phyloP scores from a whole-genome alignment of 371 early-diverging fungal genomes.

The Mortierella sp. region DNA sequence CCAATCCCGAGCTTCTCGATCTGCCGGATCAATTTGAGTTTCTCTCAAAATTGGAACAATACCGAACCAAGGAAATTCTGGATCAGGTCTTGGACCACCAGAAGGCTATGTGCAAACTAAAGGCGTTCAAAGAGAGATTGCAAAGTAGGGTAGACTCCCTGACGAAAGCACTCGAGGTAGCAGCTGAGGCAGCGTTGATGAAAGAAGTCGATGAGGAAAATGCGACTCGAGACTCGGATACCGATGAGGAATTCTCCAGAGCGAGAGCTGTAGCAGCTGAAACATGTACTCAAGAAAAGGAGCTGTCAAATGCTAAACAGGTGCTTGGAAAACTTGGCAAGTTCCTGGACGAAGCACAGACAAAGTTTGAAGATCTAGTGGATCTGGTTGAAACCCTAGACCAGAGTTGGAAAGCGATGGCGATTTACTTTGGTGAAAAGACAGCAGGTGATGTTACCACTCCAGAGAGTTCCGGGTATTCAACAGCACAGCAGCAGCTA shows the following conservation, averaged over 20 bases:
- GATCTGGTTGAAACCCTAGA: constrained; percentile 39
- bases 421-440: constrained; percentile 55
- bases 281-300: constrained; percentile 11
- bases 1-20: constrained; percentile 39
- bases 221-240: neutral
- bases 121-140: constrained; percentile 16
- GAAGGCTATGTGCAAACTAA: constrained; percentile 25
- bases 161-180: neutral
- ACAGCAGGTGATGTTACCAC: constrained; percentile 19
- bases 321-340: constrained; percentile 35
- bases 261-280: neutral
- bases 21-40: constrained; percentile 38
- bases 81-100: constrained; percentile 50
- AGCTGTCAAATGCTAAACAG: constrained; percentile 12
- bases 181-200: neutral
- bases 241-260: neutral
- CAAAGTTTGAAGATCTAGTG: constrained; percentile 35
- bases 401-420: constrained; percentile 48
- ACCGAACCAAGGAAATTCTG: constrained; percentile 42
- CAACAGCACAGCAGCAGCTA: neutral
- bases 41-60: constrained; percentile 43
- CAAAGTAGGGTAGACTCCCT: constrained; percentile 16
- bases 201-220: neutral
- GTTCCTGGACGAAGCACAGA: constrained; percentile 42
- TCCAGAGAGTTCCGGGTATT: neutral